Percentiles rank a stretch among this genome's conserved stretches.
Conservation (phyloP, 2,329 filamentous ascomycete species). For the Epichloe scottii region DNA sequence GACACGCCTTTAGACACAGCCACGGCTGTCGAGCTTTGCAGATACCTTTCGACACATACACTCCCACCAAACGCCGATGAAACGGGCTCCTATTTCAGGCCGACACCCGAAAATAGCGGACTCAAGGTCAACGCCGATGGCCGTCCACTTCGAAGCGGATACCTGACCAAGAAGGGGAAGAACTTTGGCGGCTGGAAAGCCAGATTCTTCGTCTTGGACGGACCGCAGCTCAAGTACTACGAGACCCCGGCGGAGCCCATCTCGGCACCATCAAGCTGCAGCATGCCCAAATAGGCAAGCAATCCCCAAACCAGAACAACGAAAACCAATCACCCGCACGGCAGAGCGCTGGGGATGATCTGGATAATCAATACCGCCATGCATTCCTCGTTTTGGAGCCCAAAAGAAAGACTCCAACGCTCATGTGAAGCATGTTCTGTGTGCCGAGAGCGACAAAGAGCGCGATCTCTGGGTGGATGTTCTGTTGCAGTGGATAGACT, state of each 20-base stretch:
- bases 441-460: conserved; percentile 87
- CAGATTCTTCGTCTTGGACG: conserved; percentile 48
- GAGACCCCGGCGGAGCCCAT: conserved; percentile 85
- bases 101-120: conserved; percentile 16
- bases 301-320: conserved; percentile 42
- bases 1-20: conserved; percentile 69
- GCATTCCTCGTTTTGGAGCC: conserved; percentile 91
- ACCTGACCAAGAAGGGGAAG: conserved; percentile 92
- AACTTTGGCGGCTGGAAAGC: conserved; percentile 99
- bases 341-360: conserved; percentile 49
- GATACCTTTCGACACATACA: conserved; percentile 63
- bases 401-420: conserved; percentile 89
- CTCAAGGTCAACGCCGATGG: conserved; percentile 43
- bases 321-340: conserved; percentile 48
- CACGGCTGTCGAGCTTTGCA: conserved; percentile 71
- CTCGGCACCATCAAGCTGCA: conserved; percentile 87
- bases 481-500: conserved; percentile 79
- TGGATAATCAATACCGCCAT: conserved; percentile 90
- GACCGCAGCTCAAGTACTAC: conserved; percentile 66
- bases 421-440: conserved; percentile 84
- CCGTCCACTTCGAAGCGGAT: conserved; percentile 68
- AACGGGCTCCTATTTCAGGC: conserved; percentile 18
- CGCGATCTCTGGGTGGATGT: conserved; percentile 90
- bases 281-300: conserved; percentile 87
- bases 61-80: conserved; percentile 52